Evolutionary conservation across 2,329 filamentous ascomycete genomes (phyloP), one percentile per base, ranked within the genome.

Genomic region (Thielaviopsis ethacetica): DNA sequence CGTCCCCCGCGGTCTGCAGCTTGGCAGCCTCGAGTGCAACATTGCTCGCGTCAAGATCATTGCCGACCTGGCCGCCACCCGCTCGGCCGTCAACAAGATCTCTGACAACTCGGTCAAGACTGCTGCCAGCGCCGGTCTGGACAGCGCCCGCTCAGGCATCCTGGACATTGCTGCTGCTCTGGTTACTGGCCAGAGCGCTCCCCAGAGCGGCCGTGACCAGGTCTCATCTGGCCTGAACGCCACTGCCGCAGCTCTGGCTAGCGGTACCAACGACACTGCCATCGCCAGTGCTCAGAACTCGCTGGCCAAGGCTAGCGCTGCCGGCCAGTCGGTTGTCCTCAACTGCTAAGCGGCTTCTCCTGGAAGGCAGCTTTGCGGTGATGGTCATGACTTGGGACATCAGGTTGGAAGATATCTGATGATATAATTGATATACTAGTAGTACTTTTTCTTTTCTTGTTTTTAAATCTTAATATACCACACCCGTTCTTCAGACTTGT

Each of bases 11-110:
- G 55, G 27, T 27, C 52, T 57, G 27, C 41, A 58, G 13, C 53
- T 59, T 17, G 58, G 54, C 19, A 51, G 26, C 51, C 4, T 56
- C 7, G 30, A 57, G 38, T 62, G 60, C 60, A 60, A 59, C 44
- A 13, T 57, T 34, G 60, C 60, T 21, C 60, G 60, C 17, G n/a
- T 55, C 57, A 52, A 58, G 34, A 62, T 62, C 17, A 2, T 62
- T 9, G 47, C 54, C 17, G 57, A 54, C 13, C 60, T 62, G 15
- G 34, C 44, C 27, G 26, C 58, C 17, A 59, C 60, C 41, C 57
- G 55, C 19, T n/a, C 19, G 19, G 50, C 52, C 34, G 54, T 62
- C 19, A 30, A 53, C 9, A 30, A 56, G 9, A 58, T 62, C 50
- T 49, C 54, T 1, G 57, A 62, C 21, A 15, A 22, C 5, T 21